Evolutionary conservation across 2,329 filamentous ascomycete genomes (phyloP).

Genomic region (Colletotrichum lindemuthianum): DNA sequence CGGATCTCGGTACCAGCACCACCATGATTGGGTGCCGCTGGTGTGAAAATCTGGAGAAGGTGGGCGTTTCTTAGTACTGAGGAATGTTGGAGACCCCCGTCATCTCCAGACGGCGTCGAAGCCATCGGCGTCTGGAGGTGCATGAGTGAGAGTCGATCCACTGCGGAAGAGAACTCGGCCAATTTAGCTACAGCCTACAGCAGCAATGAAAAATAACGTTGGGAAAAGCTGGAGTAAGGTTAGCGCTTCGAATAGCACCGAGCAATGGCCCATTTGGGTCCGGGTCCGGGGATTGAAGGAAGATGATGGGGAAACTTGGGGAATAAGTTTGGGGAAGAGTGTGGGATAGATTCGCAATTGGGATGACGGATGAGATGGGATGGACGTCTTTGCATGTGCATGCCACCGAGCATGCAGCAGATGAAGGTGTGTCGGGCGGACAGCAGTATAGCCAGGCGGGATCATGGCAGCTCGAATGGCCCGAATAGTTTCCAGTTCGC

Average conservation of each 20-base stretch:
- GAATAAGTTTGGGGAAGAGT: slow-evolving; percentile 19
- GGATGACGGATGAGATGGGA: slow-evolving; percentile 15
- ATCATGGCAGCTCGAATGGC: slow-evolving; percentile 17
- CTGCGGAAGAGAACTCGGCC: slow-evolving; percentile 35
- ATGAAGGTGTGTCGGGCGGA: slow-evolving; percentile 2
- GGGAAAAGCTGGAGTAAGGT: slow-evolving; percentile 22
- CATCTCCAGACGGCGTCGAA: slow-evolving; percentile 14
- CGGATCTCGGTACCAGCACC: slow-evolving; percentile 7
- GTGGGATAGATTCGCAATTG: slow-evolving; percentile 5
- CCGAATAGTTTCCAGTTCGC: slow-evolving; percentile 18
- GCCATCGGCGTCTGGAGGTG: slow-evolving; percentile 10
- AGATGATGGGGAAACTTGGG: slow-evolving; percentile 31
- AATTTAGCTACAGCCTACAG: slow-evolving; percentile 33
- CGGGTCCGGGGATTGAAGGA: slow-evolving; percentile 34
- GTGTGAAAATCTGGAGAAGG: slow-evolving; percentile 23
- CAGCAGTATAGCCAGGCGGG: background rate
- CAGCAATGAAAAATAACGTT: slow-evolving; percentile 4
- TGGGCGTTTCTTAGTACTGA: slow-evolving; percentile 4
- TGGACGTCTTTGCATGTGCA: slow-evolving; percentile 20
- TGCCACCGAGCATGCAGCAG: slow-evolving; percentile 21
- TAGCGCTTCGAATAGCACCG: slow-evolving; percentile 42
- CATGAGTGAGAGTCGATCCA: slow-evolving; percentile 30
- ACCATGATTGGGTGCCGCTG: slow-evolving; percentile 16
- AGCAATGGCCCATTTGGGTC: slow-evolving; percentile 41
- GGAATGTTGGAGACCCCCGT: slow-evolving; percentile 22